Evolutionary conservation across 208 protist genomes (phyloP), one percentile per base, ranked within the genome.

Genomic region (Acanthamoeba triangularis): DNA sequence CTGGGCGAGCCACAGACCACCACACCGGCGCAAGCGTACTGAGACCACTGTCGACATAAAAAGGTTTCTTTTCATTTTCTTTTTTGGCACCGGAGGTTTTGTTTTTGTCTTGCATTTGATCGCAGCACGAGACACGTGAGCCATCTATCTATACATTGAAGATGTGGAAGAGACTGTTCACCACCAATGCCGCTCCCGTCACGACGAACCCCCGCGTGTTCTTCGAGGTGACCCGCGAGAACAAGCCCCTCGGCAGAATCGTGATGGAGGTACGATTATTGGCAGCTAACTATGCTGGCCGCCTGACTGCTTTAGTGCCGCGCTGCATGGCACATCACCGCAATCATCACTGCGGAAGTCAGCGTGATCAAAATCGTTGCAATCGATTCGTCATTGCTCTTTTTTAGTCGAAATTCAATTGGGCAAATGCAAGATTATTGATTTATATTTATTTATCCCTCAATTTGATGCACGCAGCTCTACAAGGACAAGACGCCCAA

Each of bases 401-500:
- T 13, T 3, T 13, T 7, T 10, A 33, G 11, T 47, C n/a, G 93
- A 37, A 23, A 18, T 61, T 30, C 20, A 41, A 41, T 41, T 41
- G 37, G 1, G 37, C 37, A 41, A 41, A 41, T 41, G 37, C 23
- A 85, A 18, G 37, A 44, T 91, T 44, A 65, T 90, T 30, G 35
- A n/a, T 61, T 90, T 3, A 80, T 3, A 80, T 5, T 92, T 25
- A 28, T 61, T 90, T 5, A n/a, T 90, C 13, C 18, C 33, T 7
- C 3, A 92, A 33, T 65, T 6, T 49, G 23, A 11, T 52, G 35
- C 41, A 49, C 52, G 33, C 52, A 96, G 95, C 80, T 96, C 59
- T 97, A 93, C 54, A 95, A 90, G 20, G 93, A 98, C 72, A 52
- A 96, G 33, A 61, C 52, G 14, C 97, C 97, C 78, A 97, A 97